Evolutionary conservation across 345 rosid species (phyloP).

Genomic region (Populus ilicifolia): DNA sequence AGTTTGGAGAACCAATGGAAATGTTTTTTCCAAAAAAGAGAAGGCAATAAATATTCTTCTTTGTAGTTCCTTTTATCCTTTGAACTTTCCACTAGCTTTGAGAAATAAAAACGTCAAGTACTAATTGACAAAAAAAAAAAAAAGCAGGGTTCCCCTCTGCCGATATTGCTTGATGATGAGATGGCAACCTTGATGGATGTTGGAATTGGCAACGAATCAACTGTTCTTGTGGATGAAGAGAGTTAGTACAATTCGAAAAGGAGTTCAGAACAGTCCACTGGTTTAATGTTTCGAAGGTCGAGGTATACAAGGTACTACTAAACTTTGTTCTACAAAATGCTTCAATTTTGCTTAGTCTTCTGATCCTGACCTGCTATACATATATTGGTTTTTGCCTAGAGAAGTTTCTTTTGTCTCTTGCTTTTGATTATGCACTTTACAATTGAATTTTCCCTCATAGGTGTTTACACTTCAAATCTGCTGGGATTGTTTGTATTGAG

Average conservation of each 20-base stretch:
- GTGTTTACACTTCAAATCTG: background rate
- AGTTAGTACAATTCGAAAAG: background rate
- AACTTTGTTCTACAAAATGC: background rate
- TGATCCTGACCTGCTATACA: background rate
- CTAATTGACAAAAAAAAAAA: background rate
- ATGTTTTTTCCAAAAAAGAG: no score
- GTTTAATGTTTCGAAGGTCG: background rate
- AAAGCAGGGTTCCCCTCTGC: conserved; percentile 73
- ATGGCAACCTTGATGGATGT: conserved; percentile 62
- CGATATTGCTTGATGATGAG: conserved; percentile 66
- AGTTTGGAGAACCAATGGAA: no score
- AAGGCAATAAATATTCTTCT: background rate
- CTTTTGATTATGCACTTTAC: background rate
- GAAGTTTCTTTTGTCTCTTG: background rate
- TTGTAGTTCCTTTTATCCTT: background rate
- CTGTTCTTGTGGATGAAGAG: conserved; percentile 68
- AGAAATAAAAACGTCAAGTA: background rate
- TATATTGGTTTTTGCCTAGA: background rate
- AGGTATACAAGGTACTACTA: background rate
- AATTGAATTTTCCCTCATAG: background rate
- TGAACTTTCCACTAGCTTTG: background rate
- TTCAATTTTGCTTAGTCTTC: background rate
- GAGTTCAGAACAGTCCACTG: background rate
- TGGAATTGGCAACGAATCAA: conserved; percentile 58
- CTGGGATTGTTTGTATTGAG: background rate